Evolutionary conservation across 2,329 filamentous ascomycete species (phyloP).

Genomic region (Periconia digitata): DNA sequence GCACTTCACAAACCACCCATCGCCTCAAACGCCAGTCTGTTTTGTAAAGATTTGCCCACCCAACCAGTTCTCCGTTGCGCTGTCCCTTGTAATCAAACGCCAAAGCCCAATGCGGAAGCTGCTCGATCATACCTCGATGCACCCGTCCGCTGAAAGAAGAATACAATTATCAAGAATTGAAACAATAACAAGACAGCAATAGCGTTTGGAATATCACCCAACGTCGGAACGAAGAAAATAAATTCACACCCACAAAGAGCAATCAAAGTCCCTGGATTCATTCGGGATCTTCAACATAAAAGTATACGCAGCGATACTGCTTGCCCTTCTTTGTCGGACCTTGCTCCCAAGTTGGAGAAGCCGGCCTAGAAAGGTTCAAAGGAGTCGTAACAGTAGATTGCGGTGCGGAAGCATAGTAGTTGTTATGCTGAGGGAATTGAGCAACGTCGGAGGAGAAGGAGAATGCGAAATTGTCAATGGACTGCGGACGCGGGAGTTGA

Average conservation of each 20-base stretch:
- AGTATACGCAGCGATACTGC: conserved; percentile 13
- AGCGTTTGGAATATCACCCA: too few relatives aligned
- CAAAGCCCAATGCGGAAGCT: not conserved
- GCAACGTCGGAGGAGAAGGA: not conserved
- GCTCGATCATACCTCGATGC: not conserved
- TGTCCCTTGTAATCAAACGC: not conserved
- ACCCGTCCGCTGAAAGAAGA: not conserved
- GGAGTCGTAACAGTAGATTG: conserved; percentile 22
- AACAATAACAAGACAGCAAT: conserved; percentile 3
- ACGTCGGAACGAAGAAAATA: too few relatives aligned
- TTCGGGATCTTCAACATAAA: conserved; percentile 9
- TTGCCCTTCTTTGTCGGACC: conserved; percentile 27
- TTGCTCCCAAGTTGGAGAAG: conserved; percentile 33
- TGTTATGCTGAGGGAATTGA: conserved; percentile 16
- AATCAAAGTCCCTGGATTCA: not conserved
- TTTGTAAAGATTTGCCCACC: not conserved
- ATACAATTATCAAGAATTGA: conserved; percentile 1
- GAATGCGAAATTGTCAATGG: conserved; percentile 26
- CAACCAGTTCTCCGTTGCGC: not conserved
- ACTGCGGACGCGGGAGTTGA: conserved; percentile 27
- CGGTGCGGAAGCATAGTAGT: conserved; percentile 28
- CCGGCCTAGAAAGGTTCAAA: conserved; percentile 21
- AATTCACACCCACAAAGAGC: not conserved
- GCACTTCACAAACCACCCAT: not conserved
- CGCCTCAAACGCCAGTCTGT: not conserved